A percentile compares a stretch with the other conserved stretches of the same genome.
phyloP scores from a whole-genome alignment of 2,329 filamentous ascomycete genomes.

The Trichoderma aggressivum region DNA sequence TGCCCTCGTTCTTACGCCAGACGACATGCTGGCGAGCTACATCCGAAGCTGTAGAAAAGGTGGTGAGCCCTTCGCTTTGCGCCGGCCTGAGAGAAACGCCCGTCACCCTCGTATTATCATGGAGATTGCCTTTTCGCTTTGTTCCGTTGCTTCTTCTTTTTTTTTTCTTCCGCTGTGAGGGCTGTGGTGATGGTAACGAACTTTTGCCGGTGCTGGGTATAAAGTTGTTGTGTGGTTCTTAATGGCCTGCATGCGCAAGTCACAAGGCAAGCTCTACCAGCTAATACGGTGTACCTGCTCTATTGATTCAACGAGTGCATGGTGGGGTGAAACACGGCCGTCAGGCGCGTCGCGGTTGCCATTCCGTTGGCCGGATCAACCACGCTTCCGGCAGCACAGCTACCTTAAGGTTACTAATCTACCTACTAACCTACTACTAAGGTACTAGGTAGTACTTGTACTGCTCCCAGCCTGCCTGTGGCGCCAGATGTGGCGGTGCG shows the following conservation, averaged over 20 bases:
- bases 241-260: not conserved
- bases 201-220: not conserved
- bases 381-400: not conserved
- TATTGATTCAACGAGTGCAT: not conserved
- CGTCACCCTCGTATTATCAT: not conserved
- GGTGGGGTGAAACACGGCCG: slow-evolving; percentile 11
- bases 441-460: too few relatives aligned
- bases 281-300: not conserved
- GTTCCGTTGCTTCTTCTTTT: not conserved
- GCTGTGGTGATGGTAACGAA: not conserved
- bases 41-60: slow-evolving; percentile 28
- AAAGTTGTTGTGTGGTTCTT: not conserved
- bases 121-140: not conserved
- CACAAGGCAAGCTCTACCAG: not conserved
- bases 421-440: too few relatives aligned
- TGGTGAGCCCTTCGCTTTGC: not conserved
- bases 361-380: slow-evolving; percentile 12
- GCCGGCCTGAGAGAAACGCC: not conserved
- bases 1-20: slow-evolving; percentile 37
- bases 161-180: not conserved
- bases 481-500: slow-evolving; percentile 15
- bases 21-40: slow-evolving; percentile 42
- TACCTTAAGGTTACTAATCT: not conserved
- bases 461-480: not conserved
- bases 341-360: slow-evolving; percentile 17